Percentiles rank a stretch among this genome's conserved stretches.
Conservation (phyloP, 2,329 filamentous ascomycete genomes). For the Aspergillus eucalypticola region DNA sequence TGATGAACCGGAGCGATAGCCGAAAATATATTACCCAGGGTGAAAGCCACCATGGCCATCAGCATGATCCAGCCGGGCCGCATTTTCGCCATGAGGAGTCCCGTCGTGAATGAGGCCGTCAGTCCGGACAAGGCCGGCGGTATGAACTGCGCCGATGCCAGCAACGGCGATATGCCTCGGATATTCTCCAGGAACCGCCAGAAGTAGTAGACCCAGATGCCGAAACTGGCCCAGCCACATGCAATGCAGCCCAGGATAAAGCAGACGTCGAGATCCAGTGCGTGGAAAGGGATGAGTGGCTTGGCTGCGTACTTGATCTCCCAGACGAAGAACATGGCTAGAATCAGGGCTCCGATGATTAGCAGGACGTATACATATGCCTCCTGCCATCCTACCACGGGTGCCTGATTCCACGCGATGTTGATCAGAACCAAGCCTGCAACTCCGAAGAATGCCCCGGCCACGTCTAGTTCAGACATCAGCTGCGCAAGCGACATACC, state of each 20-base stretch:
- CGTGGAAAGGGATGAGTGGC: conserved; percentile 60
- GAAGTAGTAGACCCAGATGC: conserved; percentile 46
- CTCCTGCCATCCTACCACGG: conserved; percentile 59
- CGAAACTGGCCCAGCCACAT: conserved; percentile 44
- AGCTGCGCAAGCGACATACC: background rate
- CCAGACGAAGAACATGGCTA: conserved; percentile 57
- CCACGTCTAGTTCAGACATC: conserved; percentile 38
- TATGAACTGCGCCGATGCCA: conserved; percentile 32
- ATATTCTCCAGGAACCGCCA: conserved; percentile 35
- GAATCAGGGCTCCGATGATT: conserved; percentile 57
- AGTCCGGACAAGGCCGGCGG: conserved; percentile 33
- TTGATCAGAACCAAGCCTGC: conserved; percentile 62
- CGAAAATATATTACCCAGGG: conserved; percentile 43
- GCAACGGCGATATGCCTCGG: conserved; percentile 27
- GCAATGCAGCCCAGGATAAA: conserved; percentile 45
- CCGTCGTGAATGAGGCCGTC: conserved; percentile 32
- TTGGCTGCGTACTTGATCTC: conserved; percentile 47
- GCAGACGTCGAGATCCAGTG: conserved; percentile 27
- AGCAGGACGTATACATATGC: conserved; percentile 60
- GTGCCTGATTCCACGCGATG: conserved; percentile 67
- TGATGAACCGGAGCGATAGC: conserved; percentile 55
- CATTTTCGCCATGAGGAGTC: conserved; percentile 27
- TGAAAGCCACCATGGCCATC: conserved; percentile 42
- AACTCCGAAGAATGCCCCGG: conserved; percentile 52
- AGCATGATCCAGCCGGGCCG: conserved; percentile 24